Percentiles rank a stretch among this genome's conserved stretches.
Evolutionary conservation across 495 filamentous ascomycete species (phyloP).

Genomic region (Neurospora sp.): DNA sequence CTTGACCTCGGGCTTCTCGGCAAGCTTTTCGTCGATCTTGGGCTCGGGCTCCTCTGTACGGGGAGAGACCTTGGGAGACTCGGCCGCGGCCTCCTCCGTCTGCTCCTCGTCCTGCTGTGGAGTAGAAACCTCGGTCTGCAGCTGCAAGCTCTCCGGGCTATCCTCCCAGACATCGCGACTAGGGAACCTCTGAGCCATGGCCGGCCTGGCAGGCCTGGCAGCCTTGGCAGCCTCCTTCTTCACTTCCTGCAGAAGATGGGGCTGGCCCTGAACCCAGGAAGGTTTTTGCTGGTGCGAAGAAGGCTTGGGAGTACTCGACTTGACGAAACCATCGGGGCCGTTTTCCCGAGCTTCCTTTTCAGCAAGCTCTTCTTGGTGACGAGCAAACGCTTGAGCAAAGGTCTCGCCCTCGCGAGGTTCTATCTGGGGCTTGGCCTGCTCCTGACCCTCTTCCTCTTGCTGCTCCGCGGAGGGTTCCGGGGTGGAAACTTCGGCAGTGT

Average conservation of each 20-base stretch:
- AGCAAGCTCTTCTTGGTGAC: slow-evolving; percentile 44
- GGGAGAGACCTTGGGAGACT: neutral
- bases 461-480: slow-evolving; percentile 59
- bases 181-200: slow-evolving; percentile 67
- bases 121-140: slow-evolving; percentile 66
- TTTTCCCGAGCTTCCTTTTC: slow-evolving; percentile 33
- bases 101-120: slow-evolving; percentile 43
- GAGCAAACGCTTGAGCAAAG: slow-evolving; percentile 42
- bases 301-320: slow-evolving; percentile 6
- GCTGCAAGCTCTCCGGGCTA: slow-evolving; percentile 67
- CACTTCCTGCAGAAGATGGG: slow-evolving; percentile 29
- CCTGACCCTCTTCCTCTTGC: slow-evolving; percentile 27
- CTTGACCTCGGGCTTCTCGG: slow-evolving; percentile 14
- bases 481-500: slow-evolving; percentile 74
- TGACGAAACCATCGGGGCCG: slow-evolving; percentile 34
- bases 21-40: slow-evolving; percentile 21
- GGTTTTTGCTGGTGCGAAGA: slow-evolving; percentile 39
- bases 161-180: slow-evolving; percentile 98
- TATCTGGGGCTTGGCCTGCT: slow-evolving; percentile 22
- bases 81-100: neutral
- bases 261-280: slow-evolving; percentile 31
- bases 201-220: slow-evolving; percentile 22
- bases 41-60: slow-evolving; percentile 11
- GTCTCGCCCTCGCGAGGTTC: slow-evolving; percentile 33
- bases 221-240: slow-evolving; percentile 25